Evolutionary conservation across 2,329 filamentous ascomycete genomes (phyloP), one percentile per base, ranked within the genome.

Genomic region (Calycina herbarum): DNA sequence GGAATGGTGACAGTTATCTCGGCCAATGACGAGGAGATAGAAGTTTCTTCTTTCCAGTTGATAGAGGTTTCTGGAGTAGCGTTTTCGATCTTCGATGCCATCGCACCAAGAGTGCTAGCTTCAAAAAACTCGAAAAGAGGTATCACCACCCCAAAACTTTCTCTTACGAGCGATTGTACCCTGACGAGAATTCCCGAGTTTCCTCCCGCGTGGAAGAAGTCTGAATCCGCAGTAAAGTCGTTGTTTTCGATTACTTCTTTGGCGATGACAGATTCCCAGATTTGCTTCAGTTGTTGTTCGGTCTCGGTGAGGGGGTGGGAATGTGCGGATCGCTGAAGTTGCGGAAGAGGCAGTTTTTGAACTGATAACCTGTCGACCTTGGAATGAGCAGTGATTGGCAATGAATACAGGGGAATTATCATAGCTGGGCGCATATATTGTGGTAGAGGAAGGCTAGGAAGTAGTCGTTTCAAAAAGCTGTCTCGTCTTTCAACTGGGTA

Each of bases 41-140:
- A 58, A 35, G 63, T 69, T 45, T 69, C 67, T 42, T 56, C 35
- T 5, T 63, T 59, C 67, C 67, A 69, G 51, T 69, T 54, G 11
- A 68, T 67, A 6, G 29, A 17, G 13, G 13, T 11, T 33, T 31
- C 56, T 13, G 35, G 20, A 11, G 38, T 51, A 24, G 59, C 67
- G 15, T 35, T 29, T 48, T 64, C 38, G 10, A 67, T 63, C 33
- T 42, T 57, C 1, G 59, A 33, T 11, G 61, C 64, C 64, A 85
- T 82, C 1, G 48, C 56, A 0, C 71, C 70, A 0, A 84, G 73
- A 0, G 78, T 80, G 65, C 73, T 79, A 1, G 71, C 64, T 3
- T 76, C 68, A 56, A 82, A 77, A 0, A 85, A 72, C 0, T 80
- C 68, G 1, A 71, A n/a, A 0, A 84, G 70, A 0, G 70, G 67